A percentile compares a stretch with the other conserved stretches of the same genome.
These are phyloP conservation scores for Calycina marina DNA, from an alignment of 2,329 filamentous ascomycete genomes.

Conservation along the genomic window DNA sequence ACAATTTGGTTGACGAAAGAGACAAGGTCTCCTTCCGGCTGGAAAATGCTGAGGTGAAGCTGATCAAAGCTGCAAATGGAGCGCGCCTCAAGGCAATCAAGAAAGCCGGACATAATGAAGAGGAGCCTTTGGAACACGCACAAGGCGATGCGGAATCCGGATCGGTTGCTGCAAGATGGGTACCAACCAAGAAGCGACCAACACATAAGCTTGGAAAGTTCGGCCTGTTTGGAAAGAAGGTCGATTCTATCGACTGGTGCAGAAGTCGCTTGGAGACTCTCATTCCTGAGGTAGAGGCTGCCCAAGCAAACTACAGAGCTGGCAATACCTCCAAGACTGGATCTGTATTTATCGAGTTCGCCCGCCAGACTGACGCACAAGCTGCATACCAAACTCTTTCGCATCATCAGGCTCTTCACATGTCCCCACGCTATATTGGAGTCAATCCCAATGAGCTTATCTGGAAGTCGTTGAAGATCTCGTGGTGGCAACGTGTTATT, in stretches of 20 bases:
- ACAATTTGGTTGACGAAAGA: constrained; percentile 68
- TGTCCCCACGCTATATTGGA: constrained; percentile 75
- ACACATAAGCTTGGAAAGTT: constrained; percentile 59
- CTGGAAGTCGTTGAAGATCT: constrained; percentile 72
- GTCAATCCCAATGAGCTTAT: constrained; percentile 71
- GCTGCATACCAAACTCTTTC: constrained; percentile 73
- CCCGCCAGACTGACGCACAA: constrained; percentile 69
- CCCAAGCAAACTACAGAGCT: constrained; percentile 50
- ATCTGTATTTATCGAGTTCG: constrained; percentile 85
- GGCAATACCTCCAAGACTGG: constrained; percentile 43
- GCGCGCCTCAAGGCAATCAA: constrained; percentile 54
- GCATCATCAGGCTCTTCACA: constrained; percentile 70
- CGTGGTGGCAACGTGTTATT: constrained; percentile 73
- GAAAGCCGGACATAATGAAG: constrained; percentile 35
- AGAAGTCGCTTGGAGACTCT: constrained; percentile 64
- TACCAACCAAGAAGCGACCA: constrained; percentile 59
- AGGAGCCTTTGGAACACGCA: constrained; percentile 25
- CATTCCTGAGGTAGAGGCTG: constrained; percentile 53
- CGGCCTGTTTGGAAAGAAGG: constrained; percentile 65
- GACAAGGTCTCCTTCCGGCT: constrained; percentile 68
- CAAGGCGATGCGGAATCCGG: constrained; percentile 52
- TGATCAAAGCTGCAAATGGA: constrained; percentile 67
- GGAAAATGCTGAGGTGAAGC: constrained; percentile 73
- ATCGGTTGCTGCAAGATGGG: constrained; percentile 58
- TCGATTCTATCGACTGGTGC: constrained; percentile 88